Evolutionary conservation across 2,329 filamentous ascomycete species (phyloP).

Genomic region (Dryadomyces sulphureus): DNA sequence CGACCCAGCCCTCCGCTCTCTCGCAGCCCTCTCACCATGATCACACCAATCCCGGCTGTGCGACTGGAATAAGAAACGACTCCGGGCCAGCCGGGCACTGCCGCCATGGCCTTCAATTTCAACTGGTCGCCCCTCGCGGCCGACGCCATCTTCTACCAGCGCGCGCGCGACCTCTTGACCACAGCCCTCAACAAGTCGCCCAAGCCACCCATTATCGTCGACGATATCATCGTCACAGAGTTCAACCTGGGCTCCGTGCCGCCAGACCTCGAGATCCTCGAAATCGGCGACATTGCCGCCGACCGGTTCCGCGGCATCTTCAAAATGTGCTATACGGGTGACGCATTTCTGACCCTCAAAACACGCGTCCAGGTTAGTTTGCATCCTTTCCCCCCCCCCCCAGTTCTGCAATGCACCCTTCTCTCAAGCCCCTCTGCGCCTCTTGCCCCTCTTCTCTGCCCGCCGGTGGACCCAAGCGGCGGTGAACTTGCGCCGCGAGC

Average conservation of each 20-base stretch:
- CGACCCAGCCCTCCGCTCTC: no score
- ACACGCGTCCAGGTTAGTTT: slow-evolving; percentile 75
- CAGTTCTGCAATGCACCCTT: neutral
- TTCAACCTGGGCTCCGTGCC: slow-evolving; percentile 91
- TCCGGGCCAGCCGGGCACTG: neutral
- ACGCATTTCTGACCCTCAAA: slow-evolving; percentile 88
- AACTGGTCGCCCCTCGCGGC: slow-evolving; percentile 99
- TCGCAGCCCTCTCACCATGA: neutral
- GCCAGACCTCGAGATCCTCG: slow-evolving; percentile 88
- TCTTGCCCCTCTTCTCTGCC: neutral
- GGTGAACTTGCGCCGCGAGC: neutral
- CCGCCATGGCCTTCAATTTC: slow-evolving; percentile 96
- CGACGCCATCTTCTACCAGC: slow-evolving; percentile 79
- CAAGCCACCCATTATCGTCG: slow-evolving; percentile 96
- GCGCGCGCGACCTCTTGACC: slow-evolving; percentile 86
- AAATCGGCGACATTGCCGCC: slow-evolving; percentile 94
- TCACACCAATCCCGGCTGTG: neutral
- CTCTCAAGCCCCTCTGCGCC: neutral
- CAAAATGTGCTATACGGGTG: slow-evolving; percentile 96
- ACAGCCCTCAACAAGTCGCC: slow-evolving; percentile 93
- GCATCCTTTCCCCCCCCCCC: neutral
- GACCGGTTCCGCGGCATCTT: slow-evolving; percentile 96
- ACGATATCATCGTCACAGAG: slow-evolving; percentile 97
- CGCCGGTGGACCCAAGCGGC: neutral
- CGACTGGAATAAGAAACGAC: neutral